A percentile compares a stretch with the other conserved stretches of the same genome.
Evolutionary conservation across 495 filamentous ascomycete species (phyloP).

Genomic region (Penicillium bovifimosum): DNA sequence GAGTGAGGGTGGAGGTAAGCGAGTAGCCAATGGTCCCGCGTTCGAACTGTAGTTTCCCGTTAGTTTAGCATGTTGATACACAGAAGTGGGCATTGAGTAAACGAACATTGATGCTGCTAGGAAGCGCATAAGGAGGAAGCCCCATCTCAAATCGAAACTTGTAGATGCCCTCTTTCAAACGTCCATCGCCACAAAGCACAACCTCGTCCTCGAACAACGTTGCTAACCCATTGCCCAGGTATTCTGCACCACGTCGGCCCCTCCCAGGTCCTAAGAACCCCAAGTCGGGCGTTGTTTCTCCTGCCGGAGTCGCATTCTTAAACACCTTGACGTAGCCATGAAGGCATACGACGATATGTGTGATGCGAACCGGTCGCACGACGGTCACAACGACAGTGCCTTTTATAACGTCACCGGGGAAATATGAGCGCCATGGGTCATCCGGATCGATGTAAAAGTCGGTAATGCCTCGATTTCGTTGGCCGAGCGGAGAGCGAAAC

Average conservation of each 20-base stretch:
- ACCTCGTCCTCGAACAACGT: conserved; percentile 88
- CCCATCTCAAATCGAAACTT: conserved; percentile 89
- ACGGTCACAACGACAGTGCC: conserved; percentile 79
- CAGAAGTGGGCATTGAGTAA: neutral
- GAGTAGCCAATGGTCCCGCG: conserved; percentile 88
- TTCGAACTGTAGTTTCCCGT: conserved; percentile 65
- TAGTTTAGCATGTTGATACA: conserved; percentile 11
- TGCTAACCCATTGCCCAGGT: conserved; percentile 75
- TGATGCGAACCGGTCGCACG: conserved; percentile 76
- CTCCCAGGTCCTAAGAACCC: conserved; percentile 47
- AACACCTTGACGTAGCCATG: conserved; percentile 88
- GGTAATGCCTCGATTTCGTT: conserved; percentile 65
- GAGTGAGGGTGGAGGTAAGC: conserved; percentile 81
- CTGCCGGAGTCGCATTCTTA: conserved; percentile 63
- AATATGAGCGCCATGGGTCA: conserved; percentile 85
- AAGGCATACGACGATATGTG: conserved; percentile 81
- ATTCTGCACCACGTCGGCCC: conserved; percentile 56
- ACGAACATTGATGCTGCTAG: conserved; percentile 90
- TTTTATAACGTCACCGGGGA: conserved; percentile 57
- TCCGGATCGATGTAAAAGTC: conserved; percentile 74
- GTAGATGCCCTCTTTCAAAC: conserved; percentile 77
- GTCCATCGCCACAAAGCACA: conserved; percentile 84
- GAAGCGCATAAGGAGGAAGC: conserved; percentile 70
- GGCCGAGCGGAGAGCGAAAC: conserved; percentile 55
- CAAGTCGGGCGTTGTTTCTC: conserved; percentile 49